Base-by-base conservation (phyloP, 2,329 filamentous ascomycete genomes). In the Didymella pinodella region DNA sequence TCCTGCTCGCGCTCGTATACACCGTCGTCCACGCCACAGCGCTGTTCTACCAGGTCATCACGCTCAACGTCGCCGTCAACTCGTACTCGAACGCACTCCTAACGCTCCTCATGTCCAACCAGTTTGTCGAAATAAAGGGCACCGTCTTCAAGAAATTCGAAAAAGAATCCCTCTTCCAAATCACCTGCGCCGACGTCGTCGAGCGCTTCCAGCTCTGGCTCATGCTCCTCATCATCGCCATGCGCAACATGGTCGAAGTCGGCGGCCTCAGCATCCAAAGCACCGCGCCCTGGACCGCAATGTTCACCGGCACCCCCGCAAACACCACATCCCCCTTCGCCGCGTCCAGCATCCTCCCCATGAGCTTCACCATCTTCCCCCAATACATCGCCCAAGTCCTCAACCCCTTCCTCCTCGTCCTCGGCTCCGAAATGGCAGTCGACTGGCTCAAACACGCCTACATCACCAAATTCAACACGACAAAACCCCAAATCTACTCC, bases 121-220 rank as follows among this genome's bases (percentile, higher is more conserved):
- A 99, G 73, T 99, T 99, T 70, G 95, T 99, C 43, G 95, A 99
- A 79, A 97, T 99, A 82, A 99, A 99, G 74, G 92, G 92, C 61
- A 96, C 93, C 0, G 96, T 99, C 0, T 99, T 99, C 83, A 98
- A 99, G 81, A 95, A 94, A 61, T 96, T 98, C 64, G 95, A 99
- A 70, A 98, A 97, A 76, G 95, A 99, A 73, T 98, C 97, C 65
- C 82, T 97, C 0, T 99, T 99, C 74, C 95, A 99, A 75, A 84
- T 99, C 14, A 96, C 94, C 0, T 99, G 95, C 66, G 94, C 95
- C 4, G 95, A 99, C 74, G 90, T 99, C 32, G 95, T 99, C 1
- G 95, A 99, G 78, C 88, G 95, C 1, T 99, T 99, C 70, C 95
- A 99, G 72, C 85, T 99, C 1, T 98, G 94, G 92, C 86, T 99